Base-by-base conservation (phyloP, 2,329 filamentous ascomycete species). In the Ascosphaera apis region DNA sequence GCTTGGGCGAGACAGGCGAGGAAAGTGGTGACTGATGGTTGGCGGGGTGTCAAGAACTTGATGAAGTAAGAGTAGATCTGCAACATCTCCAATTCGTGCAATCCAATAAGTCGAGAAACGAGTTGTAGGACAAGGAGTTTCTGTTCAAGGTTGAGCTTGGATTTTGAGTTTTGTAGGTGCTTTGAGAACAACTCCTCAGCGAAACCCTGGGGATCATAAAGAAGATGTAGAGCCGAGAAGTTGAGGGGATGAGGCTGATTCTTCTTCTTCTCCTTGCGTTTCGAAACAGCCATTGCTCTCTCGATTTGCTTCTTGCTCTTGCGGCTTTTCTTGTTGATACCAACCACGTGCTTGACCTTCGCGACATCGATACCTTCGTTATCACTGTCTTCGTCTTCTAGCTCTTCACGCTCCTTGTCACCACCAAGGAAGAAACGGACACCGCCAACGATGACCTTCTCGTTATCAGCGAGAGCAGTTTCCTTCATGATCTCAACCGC, bases 401-500 rank as follows among this genome's bases (percentile, higher is more conserved):
- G 64, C 47, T 93, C 86, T 53, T 98, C 88, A 44, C 84, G 72
- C 57, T 95, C 88, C 55, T 91, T 86, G 54, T 98, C 88, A 23
- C 84, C 84, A 16, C 88, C 88, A 1, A 98, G 65, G 61, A 98
- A 98, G 63, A 95, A 98, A 16, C 82, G 71, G 11, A 91, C 80
- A 32, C 81, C 84, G 12, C 83, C 81, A 4, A 78, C 64, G 17
- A 88, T 71, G 3, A 95, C 83, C 58, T 98, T 98, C 47, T 91
- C 81, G 46, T 93, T 91, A 36, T 92, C 77, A 3, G 81, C 73
- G 38, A 98, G 59, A 37, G 76, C 74, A 0, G 86, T 83, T 56
- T 92, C 79, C 57, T 91, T 91, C 84, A 98, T 95, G 44, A 95
- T 80, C 48, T 92, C 83, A n/a, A 95, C 88, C 0, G 86, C 75